A percentile compares a stretch with the other conserved stretches of the same genome.
phyloP scores from a whole-genome alignment of 768 basidiomycete species.

The Macrolepiota albuminosa region DNA sequence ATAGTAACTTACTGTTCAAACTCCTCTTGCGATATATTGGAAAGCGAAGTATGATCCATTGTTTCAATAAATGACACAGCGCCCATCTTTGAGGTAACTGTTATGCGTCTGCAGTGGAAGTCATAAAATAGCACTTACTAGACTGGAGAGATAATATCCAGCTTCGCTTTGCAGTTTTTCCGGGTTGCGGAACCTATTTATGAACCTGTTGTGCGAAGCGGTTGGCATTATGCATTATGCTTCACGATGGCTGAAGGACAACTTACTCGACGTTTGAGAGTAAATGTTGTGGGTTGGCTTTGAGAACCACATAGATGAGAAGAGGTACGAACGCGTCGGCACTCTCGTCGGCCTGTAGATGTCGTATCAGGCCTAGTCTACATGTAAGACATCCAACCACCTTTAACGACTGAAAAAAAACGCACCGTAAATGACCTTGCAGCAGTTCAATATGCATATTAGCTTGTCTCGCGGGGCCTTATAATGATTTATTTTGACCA shows the following conservation, averaged over 20 bases:
- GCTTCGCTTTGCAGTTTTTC: conserved; percentile 89
- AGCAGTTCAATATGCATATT: conserved; percentile 95
- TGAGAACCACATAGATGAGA: conserved; percentile 89
- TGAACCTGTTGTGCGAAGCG: conserved; percentile 62
- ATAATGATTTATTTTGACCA: conserved; percentile 97
- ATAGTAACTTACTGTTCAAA: conserved; percentile 64
- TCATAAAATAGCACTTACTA: conserved; percentile 46
- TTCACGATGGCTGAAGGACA: not conserved
- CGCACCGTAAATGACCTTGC: conserved; percentile 98
- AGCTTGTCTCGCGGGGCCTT: conserved; percentile 98
- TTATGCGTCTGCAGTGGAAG: not conserved
- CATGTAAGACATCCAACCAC: conserved; percentile 4
- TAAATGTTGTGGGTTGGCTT: conserved; percentile 90
- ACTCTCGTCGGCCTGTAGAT: conserved; percentile 77
- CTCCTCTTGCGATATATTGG: conserved; percentile 90
- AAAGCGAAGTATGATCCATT: conserved; percentile 93
- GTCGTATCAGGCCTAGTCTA: conserved; percentile 75
- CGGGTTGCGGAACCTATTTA: conserved; percentile 91
- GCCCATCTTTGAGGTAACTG: conserved; percentile 60
- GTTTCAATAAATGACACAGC: conserved; percentile 97
- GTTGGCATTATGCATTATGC: not conserved
- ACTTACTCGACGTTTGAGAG: conserved; percentile 93
- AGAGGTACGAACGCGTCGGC: conserved; percentile 96
- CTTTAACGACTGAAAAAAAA: conserved; percentile 11
- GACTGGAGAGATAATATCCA: conserved; percentile 94